Evolutionary conservation across 176 grass and related monocot genomes (phyloP), one percentile per base, ranked within the genome.

Genomic region (Aegilops umbellulata): DNA sequence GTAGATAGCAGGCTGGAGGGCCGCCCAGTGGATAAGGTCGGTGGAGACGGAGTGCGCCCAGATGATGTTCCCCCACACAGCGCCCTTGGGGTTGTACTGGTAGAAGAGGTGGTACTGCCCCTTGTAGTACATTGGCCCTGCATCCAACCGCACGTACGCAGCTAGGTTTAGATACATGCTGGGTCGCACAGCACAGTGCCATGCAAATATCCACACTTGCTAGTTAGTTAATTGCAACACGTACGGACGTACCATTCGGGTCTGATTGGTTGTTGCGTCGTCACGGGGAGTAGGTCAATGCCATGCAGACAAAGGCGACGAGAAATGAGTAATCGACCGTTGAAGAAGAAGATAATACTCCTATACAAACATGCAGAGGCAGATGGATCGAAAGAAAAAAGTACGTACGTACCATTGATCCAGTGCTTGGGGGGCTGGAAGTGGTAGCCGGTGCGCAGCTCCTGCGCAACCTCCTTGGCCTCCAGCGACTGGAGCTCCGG

Each of bases 401-500:
- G n/a, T n/a, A n/a, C n/a, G n/a, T n/a, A n/a, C n/a, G n/a, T n/a
- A 61, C 60, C 60, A 5, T 61, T 61, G 60, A 61, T 61, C 60
- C 60, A 61, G n/a, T 61, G 1, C 60, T 61, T 61, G 1, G 60
- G 60, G 10, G 22, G 60, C 3, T 61, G 60, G 60, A 61, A 61
- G 10, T 61, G 60, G n/a, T 61, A 61, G 3, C n/a, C 60, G n/a
- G 60, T 61, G n/a, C 60, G 60, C 60, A 61, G 60, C 60, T 61
- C n/a, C 41, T 16, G 2, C n/a, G n/a, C n/a, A n/a, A 61, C n/a
- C 60, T 61, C 22, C n/a, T 23, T 61, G 20, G n/a, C n/a, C 60
- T 61, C 60, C 60, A 61, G n/a, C 60, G 60, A 61, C 60, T 61
- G 60, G 26, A 76, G 74, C 74, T 76, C 74, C 74, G 73, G 73